A percentile compares a stretch with the other conserved stretches of the same genome.
Evolutionary conservation across 202 grass and related monocot species (phyloP).

Genomic region (Digitaria exilis): DNA sequence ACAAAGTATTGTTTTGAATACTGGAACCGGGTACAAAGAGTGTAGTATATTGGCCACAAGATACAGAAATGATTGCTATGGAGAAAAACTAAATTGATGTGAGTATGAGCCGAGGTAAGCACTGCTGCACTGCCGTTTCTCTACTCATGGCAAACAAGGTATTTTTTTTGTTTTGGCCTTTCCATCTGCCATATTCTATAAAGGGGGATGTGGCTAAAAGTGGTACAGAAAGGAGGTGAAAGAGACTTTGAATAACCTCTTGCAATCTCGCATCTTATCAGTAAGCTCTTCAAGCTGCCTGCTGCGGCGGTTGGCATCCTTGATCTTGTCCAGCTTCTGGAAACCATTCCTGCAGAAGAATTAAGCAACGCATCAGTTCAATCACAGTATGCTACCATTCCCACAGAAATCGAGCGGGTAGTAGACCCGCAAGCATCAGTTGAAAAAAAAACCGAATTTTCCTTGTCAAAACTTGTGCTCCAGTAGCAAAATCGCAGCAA

Average conservation of each 20-base stretch:
- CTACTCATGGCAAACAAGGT: background rate
- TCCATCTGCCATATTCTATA: background rate
- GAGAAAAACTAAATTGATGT: background rate
- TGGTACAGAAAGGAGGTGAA: background rate
- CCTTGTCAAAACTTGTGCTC: background rate
- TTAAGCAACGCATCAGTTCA: conserved; percentile 1
- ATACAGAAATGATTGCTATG: background rate
- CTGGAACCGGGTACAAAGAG: background rate
- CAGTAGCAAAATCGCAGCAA: background rate
- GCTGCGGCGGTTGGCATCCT: conserved; percentile 81
- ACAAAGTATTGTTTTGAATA: background rate
- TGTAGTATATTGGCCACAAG: background rate
- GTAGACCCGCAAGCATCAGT: background rate
- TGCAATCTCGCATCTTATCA: conserved; percentile 98
- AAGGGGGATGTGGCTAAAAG: background rate
- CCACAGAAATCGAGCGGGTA: background rate
- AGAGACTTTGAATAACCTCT: conserved; percentile 59
- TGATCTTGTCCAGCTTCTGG: conserved; percentile 98
- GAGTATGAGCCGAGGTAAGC: background rate
- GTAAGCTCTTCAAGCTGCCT: conserved; percentile 92
- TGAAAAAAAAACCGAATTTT: background rate
- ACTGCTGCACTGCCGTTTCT: background rate
- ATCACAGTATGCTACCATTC: background rate
- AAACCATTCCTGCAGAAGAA: conserved; percentile 81
- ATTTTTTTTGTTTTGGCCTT: background rate